phyloP scores from a whole-genome alignment of 495 filamentous ascomycete species.

The Pseudomonodictys pantanalensis region DNA sequence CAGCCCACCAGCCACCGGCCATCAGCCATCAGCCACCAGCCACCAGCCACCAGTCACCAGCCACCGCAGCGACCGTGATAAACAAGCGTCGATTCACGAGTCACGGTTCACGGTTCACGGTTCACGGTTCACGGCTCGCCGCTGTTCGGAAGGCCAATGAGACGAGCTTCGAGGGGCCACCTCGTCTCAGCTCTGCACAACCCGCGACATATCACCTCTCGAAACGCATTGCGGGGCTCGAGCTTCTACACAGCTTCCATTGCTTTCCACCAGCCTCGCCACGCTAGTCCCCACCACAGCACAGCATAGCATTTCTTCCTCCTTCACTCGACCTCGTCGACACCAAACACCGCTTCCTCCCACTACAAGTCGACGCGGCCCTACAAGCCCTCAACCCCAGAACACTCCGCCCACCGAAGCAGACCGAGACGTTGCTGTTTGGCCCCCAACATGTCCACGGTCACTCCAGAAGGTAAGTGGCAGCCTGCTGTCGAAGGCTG shows the following conservation, averaged over 20 bases:
- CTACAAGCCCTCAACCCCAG: too few relatives aligned
- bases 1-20: slow-evolving; percentile 12
- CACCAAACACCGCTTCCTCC: slow-evolving; percentile 1
- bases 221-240: not conserved
- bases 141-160: too few relatives aligned
- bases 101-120: too few relatives aligned
- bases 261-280: slow-evolving; percentile 33
- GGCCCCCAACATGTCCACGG: slow-evolving; percentile 31
- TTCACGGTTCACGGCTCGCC: too few relatives aligned
- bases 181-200: too few relatives aligned
- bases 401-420: too few relatives aligned
- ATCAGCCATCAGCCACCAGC: too few relatives aligned
- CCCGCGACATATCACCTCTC: too few relatives aligned
- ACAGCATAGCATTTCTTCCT: slow-evolving; percentile 20
- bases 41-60: too few relatives aligned
- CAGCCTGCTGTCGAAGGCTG: slow-evolving; percentile 5
- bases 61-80: not conserved
- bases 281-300: slow-evolving; percentile 25
- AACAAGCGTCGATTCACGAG: too few relatives aligned
- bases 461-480: slow-evolving; percentile 44
- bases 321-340: slow-evolving; percentile 5
- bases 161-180: too few relatives aligned
- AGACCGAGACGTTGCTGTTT: too few relatives aligned
- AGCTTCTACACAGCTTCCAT: slow-evolving; percentile 31
- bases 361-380: slow-evolving; percentile 29